These are phyloP conservation scores for Skeletonema potamos DNA, from an alignment of 108 stramenopile species.

Conservation along the genomic window DNA sequence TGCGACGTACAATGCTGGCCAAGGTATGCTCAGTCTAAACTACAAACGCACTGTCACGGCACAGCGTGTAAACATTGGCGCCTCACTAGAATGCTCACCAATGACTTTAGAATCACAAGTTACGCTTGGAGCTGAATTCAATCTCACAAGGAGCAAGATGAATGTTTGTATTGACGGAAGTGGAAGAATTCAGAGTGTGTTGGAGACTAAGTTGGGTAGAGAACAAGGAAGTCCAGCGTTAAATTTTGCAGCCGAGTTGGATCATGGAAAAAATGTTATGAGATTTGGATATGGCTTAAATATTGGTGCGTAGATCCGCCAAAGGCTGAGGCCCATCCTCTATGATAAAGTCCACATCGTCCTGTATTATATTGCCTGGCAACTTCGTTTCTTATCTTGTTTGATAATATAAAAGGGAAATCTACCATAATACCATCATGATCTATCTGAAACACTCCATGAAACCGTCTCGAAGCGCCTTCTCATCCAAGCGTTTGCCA, in stretches of 20 bases:
- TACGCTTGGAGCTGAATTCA: constrained; percentile 83
- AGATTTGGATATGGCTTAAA: constrained; percentile 84
- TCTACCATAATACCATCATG: neutral
- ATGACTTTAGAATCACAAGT: constrained; percentile 67
- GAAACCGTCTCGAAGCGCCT: constrained; percentile 57
- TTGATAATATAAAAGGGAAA: neutral
- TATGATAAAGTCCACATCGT: too few relatives aligned
- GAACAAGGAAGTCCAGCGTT: constrained; percentile 71
- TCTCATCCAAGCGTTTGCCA: constrained; percentile 68
- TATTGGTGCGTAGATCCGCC: constrained; percentile 64
- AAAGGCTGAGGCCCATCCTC: too few relatives aligned
- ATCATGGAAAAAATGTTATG: constrained; percentile 78
- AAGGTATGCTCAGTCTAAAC: constrained; percentile 57
- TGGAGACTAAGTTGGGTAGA: constrained; percentile 82
- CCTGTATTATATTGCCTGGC: too few relatives aligned
- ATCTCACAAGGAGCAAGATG: constrained; percentile 71
- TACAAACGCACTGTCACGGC: constrained; percentile 82
- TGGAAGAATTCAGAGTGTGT: constrained; percentile 61
- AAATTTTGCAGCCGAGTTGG: constrained; percentile 72
- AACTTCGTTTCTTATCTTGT: too few relatives aligned
- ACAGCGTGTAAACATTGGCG: constrained; percentile 73
- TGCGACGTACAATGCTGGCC: constrained; percentile 67
- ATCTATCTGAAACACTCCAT: constrained; percentile 49
- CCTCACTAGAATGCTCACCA: constrained; percentile 62
- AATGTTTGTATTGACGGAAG: constrained; percentile 68